These are phyloP conservation scores for Stagonosporopsis cucurbitacearum DNA, from an alignment of 2,329 filamentous ascomycete genomes.

Conservation along the genomic window DNA sequence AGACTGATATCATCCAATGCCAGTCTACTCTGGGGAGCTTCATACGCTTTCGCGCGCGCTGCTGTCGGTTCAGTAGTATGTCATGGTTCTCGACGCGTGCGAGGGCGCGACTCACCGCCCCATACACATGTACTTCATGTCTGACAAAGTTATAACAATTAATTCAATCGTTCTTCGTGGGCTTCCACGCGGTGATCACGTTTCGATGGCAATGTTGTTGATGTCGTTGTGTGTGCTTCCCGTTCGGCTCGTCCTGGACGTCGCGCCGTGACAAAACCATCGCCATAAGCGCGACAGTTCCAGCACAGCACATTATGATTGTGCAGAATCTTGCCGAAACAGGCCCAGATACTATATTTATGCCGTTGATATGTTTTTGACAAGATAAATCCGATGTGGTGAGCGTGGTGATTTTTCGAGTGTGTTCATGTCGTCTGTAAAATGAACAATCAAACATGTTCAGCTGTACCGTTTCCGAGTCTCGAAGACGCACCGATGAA, in stretches of 20 bases:
- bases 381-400: neutral
- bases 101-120: neutral
- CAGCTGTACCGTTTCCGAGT: too few relatives aligned
- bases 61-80: neutral
- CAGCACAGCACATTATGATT: neutral
- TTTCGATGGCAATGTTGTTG: neutral
- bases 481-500: too few relatives aligned
- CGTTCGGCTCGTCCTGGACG: neutral
- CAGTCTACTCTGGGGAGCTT: neutral
- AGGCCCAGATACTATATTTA: too few relatives aligned
- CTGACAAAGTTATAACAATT: neutral
- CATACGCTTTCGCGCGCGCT: neutral
- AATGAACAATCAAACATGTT: neutral
- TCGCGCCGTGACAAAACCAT: neutral
- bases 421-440: neutral
- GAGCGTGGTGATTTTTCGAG: constrained; percentile 5
- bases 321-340: neutral
- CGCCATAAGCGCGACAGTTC: neutral
- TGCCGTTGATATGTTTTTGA: neutral
- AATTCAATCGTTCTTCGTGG: too few relatives aligned
- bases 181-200: too few relatives aligned
- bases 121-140: neutral
- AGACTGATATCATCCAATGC: too few relatives aligned
- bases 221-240: neutral
- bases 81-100: neutral